Conservation (phyloP, 176 grass and related monocot species). For the Aegilops bicornis region DNA sequence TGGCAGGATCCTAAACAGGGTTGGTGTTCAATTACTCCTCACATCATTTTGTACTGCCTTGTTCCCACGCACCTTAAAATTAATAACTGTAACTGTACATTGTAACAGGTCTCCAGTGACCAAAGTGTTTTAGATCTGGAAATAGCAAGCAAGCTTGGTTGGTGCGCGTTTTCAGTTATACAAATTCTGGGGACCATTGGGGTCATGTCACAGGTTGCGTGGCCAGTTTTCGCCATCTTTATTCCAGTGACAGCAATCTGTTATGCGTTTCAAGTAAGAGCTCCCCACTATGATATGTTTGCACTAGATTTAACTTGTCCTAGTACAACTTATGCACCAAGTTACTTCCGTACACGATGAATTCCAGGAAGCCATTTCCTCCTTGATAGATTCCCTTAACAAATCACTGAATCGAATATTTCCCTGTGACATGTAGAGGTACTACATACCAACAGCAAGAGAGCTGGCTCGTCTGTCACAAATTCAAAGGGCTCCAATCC, state of each 20-base stretch:
- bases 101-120: constrained; percentile 74
- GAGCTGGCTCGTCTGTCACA: constrained; percentile 76
- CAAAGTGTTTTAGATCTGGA: constrained; percentile 91
- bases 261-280: constrained; percentile 73
- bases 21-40: constrained; percentile 37
- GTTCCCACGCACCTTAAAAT: not conserved
- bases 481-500: constrained; percentile 95
- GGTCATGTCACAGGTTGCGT: constrained; percentile 97
- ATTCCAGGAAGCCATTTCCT: constrained; percentile 24
- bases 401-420: constrained; percentile 31
- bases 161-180: constrained; percentile 80
- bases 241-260: constrained; percentile 81
- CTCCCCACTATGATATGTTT: not conserved
- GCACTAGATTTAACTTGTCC: not conserved
- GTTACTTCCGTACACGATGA: not conserved
- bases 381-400: constrained; percentile 2
- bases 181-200: constrained; percentile 82
- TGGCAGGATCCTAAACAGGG: constrained; percentile 96
- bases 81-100: not conserved
- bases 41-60: not conserved
- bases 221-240: constrained; percentile 93
- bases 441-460: constrained; percentile 91
- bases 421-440: constrained; percentile 64
- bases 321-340: not conserved
- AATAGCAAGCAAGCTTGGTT: constrained; percentile 73